phyloP scores from a whole-genome alignment of 805 yeast genomes.

The Cyberlindnera subsufficiens region DNA sequence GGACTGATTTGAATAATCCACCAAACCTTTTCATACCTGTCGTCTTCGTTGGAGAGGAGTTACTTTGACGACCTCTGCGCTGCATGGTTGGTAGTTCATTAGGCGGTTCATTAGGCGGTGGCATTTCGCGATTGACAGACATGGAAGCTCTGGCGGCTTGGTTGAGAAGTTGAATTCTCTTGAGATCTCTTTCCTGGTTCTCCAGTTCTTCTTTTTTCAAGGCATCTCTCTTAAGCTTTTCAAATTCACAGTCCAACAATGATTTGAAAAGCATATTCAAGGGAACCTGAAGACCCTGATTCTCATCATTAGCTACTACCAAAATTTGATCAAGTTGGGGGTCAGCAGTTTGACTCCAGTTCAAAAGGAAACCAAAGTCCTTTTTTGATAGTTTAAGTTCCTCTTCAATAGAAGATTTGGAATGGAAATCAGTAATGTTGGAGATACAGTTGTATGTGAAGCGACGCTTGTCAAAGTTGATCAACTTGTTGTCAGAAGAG shows the following conservation, averaged over 20 bases:
- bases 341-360: conserved; percentile 27
- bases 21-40: conserved; percentile 40
- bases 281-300: conserved; percentile 29
- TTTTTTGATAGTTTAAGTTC: conserved; percentile 23
- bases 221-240: conserved; percentile 46
- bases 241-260: conserved; percentile 43
- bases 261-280: conserved; percentile 38
- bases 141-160: conserved; percentile 22
- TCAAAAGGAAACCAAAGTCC: conserved; percentile 48
- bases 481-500: conserved; percentile 55
- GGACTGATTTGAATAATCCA: conserved; percentile 49
- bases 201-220: conserved; percentile 35
- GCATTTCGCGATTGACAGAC: conserved; percentile 8
- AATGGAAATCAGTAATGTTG: conserved; percentile 39
- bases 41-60: conserved; percentile 16
- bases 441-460: conserved; percentile 58
- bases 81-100: conserved; percentile 10
- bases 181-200: conserved; percentile 30
- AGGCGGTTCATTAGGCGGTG: conserved; percentile 11
- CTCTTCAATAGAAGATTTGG: background rate
- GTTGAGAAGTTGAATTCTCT: conserved; percentile 27
- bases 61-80: conserved; percentile 14
- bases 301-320: conserved; percentile 40
- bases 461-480: conserved; percentile 83
- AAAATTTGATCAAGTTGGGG: conserved; percentile 30